Evolutionary conservation across 208 protist species (phyloP).

Genomic region (Acanthamoeba royreba): DNA sequence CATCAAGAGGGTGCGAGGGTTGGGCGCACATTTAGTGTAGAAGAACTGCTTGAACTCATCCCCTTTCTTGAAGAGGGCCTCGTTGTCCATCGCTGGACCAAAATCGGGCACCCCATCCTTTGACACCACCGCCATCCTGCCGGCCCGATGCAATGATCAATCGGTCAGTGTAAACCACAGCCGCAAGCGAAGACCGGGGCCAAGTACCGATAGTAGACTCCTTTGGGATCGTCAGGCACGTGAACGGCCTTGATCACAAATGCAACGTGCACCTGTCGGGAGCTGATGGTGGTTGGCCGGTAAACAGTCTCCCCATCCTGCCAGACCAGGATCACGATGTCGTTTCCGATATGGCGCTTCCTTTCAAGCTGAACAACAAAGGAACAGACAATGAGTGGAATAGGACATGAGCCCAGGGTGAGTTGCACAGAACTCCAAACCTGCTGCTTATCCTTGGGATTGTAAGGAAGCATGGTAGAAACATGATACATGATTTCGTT

Average conservation of each 20-base stretch:
- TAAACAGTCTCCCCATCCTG: slow-evolving; percentile 69
- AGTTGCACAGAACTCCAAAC: neutral
- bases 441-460: slow-evolving; percentile 36
- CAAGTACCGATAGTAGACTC: slow-evolving; percentile 55
- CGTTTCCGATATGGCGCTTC: slow-evolving; percentile 56
- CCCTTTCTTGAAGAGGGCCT: slow-evolving; percentile 61
- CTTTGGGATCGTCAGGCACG: slow-evolving; percentile 42
- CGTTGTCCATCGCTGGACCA: slow-evolving; percentile 51
- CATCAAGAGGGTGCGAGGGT: too few relatives aligned
- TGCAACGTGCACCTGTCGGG: slow-evolving; percentile 60
- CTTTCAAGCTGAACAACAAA: neutral
- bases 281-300: slow-evolving; percentile 68
- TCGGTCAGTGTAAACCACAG: neutral
- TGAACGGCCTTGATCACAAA: slow-evolving; percentile 55
- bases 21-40: slow-evolving; percentile 59
- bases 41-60: slow-evolving; percentile 63
- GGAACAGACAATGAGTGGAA: neutral
- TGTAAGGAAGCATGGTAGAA: slow-evolving; percentile 61
- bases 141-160: neutral
- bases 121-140: slow-evolving; percentile 55
- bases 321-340: slow-evolving; percentile 66
- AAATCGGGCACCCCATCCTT: slow-evolving; percentile 61
- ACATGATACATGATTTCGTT: slow-evolving; percentile 73
- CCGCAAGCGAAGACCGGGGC: neutral
- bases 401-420: neutral